phyloP scores from a whole-genome alignment of 805 yeast genomes.

The Blastobotrys americana region DNA sequence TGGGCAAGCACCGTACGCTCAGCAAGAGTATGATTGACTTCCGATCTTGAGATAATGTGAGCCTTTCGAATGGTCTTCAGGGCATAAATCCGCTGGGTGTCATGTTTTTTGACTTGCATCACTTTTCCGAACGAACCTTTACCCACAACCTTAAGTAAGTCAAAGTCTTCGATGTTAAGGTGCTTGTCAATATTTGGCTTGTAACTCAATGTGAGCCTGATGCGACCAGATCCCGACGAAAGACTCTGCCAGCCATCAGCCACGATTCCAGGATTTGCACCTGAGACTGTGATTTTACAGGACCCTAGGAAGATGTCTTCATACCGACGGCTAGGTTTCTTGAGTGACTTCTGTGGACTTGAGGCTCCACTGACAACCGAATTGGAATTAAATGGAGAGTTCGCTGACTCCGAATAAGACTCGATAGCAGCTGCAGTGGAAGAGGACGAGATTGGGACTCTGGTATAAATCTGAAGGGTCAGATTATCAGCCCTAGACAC shows the following conservation, averaged over 20 bases:
- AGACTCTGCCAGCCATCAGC: slow-evolving; percentile 19
- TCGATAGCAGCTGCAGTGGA: slow-evolving; percentile 27
- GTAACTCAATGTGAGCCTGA: slow-evolving; percentile 55
- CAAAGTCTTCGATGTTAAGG: slow-evolving; percentile 84
- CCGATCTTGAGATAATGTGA: slow-evolving; percentile 88
- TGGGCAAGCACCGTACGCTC: slow-evolving; percentile 93
- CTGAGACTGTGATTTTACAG: slow-evolving; percentile 38
- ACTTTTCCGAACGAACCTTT: slow-evolving; percentile 98
- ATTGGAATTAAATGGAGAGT: slow-evolving; percentile 1
- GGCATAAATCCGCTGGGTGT: slow-evolving; percentile 91
- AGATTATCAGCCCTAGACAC: slow-evolving; percentile 63
- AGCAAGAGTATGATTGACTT: slow-evolving; percentile 92
- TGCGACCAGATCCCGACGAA: slow-evolving; percentile 27
- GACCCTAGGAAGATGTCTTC: slow-evolving; percentile 76
- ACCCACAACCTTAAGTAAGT: slow-evolving; percentile 88
- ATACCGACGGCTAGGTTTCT: slow-evolving; percentile 23
- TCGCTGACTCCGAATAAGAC: slow-evolving; percentile 2
- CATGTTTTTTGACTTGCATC: slow-evolving; percentile 96
- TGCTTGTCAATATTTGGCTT: slow-evolving; percentile 54
- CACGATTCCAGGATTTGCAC: slow-evolving; percentile 6
- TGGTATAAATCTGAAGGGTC: slow-evolving; percentile 68
- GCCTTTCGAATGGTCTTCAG: slow-evolving; percentile 89
- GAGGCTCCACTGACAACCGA: background rate
- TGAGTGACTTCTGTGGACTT: background rate
- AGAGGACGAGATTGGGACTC: slow-evolving; percentile 40